Percentiles rank a stretch among this genome's conserved stretches.
Conservation (phyloP, 2,329 filamentous ascomycete species). For the Claviceps spartinae region DNA sequence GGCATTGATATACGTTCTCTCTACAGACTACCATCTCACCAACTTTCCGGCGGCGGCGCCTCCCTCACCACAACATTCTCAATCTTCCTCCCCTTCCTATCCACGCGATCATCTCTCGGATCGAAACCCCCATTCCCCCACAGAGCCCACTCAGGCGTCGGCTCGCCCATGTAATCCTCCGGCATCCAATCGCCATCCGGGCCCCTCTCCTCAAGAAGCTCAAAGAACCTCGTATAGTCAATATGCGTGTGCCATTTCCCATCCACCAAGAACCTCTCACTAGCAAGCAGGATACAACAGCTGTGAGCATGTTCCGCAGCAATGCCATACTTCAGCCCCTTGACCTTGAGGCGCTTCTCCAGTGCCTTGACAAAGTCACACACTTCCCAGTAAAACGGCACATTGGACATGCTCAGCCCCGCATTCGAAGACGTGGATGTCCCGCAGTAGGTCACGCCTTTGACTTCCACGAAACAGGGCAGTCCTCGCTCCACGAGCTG, state of each 20-base stretch:
- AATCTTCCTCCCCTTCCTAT: constrained; percentile 65
- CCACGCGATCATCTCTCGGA: constrained; percentile 74
- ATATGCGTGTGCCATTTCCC: constrained; percentile 86
- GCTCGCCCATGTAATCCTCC: constrained; percentile 77
- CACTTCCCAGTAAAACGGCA: constrained; percentile 90
- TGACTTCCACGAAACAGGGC: constrained; percentile 88
- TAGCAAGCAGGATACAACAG: constrained; percentile 81
- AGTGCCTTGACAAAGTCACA: constrained; percentile 68
- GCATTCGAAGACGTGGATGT: constrained; percentile 73
- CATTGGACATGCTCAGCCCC: constrained; percentile 91
- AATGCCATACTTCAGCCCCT: constrained; percentile 75
- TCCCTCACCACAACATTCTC: constrained; percentile 24
- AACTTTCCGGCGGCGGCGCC: constrained; percentile 12
- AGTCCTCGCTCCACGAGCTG: constrained; percentile 74
- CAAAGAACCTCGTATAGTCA: constrained; percentile 80
- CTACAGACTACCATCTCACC: neutral
- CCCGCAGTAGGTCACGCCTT: constrained; percentile 94
- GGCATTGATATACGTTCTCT: no score
- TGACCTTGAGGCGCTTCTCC: constrained; percentile 50
- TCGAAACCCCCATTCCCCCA: constrained; percentile 95
- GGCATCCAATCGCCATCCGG: constrained; percentile 60
- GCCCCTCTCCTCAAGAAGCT: constrained; percentile 57
- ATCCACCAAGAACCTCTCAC: constrained; percentile 60
- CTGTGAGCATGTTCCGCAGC: constrained; percentile 91
- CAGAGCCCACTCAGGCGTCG: constrained; percentile 84